phyloP scores from a whole-genome alignment of 2,329 filamentous ascomycete genomes.

The Pseudocercospora cruenta region DNA sequence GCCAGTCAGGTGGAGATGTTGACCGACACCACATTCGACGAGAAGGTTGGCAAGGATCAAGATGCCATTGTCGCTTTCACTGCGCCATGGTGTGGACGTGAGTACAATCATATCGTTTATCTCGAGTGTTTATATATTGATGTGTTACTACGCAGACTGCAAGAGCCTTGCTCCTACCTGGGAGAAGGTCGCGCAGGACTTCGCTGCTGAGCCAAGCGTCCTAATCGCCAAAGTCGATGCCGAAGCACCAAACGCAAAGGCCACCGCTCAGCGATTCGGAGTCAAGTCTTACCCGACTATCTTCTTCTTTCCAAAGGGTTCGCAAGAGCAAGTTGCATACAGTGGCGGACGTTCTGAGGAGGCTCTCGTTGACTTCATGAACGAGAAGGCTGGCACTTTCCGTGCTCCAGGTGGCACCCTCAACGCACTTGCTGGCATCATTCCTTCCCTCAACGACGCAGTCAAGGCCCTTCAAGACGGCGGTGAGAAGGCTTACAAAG shows the following conservation, averaged over 20 bases:
- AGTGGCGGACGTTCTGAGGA: conserved; percentile 74
- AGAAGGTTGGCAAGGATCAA: conserved; percentile 80
- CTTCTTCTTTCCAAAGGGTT: conserved; percentile 93
- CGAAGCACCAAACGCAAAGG: conserved; percentile 83
- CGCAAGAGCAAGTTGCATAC: conserved; percentile 72
- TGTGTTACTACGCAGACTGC: conserved; percentile 70
- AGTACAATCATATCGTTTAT: conserved; percentile 49
- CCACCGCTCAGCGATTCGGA: conserved; percentile 72
- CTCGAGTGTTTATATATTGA: conserved; percentile 8
- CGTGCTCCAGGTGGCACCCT: conserved; percentile 80
- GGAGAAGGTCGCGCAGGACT: conserved; percentile 85
- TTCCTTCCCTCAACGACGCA: conserved; percentile 75
- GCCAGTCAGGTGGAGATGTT: conserved; percentile 79
- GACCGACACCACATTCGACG: conserved; percentile 76
- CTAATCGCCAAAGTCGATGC: conserved; percentile 94
- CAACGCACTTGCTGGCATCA: conserved; percentile 76
- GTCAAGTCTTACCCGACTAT: conserved; percentile 92
- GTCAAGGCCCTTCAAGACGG: conserved; percentile 69
- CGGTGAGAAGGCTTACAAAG: conserved; percentile 67
- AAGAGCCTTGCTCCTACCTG: conserved; percentile 88
- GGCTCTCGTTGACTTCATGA: conserved; percentile 79
- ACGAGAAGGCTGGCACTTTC: conserved; percentile 86
- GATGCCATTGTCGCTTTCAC: conserved; percentile 95
- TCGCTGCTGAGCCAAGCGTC: conserved; percentile 74
- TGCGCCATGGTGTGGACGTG: conserved; percentile 97